Evolutionary conservation across 352 stramenopile genomes (phyloP), one percentile per base, ranked within the genome.

Genomic region (Globisporangium perplexum): DNA sequence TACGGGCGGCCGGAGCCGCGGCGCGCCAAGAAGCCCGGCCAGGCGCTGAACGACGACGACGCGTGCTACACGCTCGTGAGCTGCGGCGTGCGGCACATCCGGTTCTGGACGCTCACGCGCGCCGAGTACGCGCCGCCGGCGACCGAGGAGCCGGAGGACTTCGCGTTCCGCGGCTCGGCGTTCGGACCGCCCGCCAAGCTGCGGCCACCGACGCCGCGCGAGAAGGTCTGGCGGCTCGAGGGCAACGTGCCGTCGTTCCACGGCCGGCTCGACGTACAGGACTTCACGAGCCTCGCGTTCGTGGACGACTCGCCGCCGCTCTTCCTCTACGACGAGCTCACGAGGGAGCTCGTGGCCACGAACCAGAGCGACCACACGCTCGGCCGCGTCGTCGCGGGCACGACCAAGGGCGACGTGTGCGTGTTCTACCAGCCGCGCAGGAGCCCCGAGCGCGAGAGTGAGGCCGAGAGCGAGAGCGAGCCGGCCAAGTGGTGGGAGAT

Each of bases 401-500:
- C 79, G 3, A 66, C 72, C 10, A 86, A 82, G 54, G 79, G 79
- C 6, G 79, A 88, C 46, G 43, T 88, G 14, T 90, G 78, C 47
- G 52, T 86, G 35, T 90, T 90, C 52, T 78, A 77, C 52, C 79
- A 90, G 47, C 72, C 76, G 49, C 68, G 72, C 24, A 62, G 60
- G 31, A 66, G 65, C 10, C 73, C 70, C 1, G 55, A 71, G 42
- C 35, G 63, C n/a, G 61, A 54, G 26, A 53, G 0, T 15, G 28
- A 53, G 1, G n/a, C n/a, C 26, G 28, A 17, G 47, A 44, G n/a
- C 24, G 50, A 62, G 15, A 52, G 38, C 12, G 77, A 85, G 22
- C 76, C 76, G 12, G 71, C 68, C 3, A 88, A 88, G 44, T 90
- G 79, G 79, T 90, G 76, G 76, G 76, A 90, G 46, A 80, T 90